Conservation (phyloP, 495 filamentous ascomycete species). For the Xylaria venustula region DNA sequence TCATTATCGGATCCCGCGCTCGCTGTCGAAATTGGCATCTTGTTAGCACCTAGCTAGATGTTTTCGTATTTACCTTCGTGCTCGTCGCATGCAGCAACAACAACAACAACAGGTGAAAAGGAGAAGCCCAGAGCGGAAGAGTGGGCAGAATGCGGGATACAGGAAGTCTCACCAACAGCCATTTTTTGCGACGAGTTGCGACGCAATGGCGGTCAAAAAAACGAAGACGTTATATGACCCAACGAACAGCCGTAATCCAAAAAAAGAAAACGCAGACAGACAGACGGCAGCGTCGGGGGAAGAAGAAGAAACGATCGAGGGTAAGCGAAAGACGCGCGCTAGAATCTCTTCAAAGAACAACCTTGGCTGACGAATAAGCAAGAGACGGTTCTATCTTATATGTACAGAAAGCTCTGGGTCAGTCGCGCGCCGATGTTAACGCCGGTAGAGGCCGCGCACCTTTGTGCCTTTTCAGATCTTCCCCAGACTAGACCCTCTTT, state of each 20-base stretch:
- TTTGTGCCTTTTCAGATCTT: neutral
- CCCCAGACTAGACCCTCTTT: constrained; percentile 3
- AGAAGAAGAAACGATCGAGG: neutral
- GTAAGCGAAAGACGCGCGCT: no score
- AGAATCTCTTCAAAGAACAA: no score
- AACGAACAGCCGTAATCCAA: no score
- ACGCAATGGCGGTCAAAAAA: no score
- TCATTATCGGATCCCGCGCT: constrained; percentile 19
- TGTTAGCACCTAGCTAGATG: neutral
- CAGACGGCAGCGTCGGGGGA: neutral
- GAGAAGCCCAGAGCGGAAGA: neutral
- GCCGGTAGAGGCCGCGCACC: neutral
- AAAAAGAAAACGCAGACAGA: neutral
- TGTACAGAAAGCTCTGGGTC: no score
- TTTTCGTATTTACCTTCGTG: no score
- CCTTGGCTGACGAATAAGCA: constrained; percentile 1
- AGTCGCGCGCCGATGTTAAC: neutral
- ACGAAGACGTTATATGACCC: no score
- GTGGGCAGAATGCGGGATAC: neutral
- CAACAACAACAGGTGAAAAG: neutral
- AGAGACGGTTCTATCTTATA: neutral
- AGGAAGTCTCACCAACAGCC: neutral
- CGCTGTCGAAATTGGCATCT: neutral
- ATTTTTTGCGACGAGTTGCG: no score
- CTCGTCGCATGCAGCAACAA: no score